Percentiles rank a stretch among this genome's conserved stretches.
Conservation (phyloP, 768 basidiomycete species). For the Mycena capillaripes region DNA sequence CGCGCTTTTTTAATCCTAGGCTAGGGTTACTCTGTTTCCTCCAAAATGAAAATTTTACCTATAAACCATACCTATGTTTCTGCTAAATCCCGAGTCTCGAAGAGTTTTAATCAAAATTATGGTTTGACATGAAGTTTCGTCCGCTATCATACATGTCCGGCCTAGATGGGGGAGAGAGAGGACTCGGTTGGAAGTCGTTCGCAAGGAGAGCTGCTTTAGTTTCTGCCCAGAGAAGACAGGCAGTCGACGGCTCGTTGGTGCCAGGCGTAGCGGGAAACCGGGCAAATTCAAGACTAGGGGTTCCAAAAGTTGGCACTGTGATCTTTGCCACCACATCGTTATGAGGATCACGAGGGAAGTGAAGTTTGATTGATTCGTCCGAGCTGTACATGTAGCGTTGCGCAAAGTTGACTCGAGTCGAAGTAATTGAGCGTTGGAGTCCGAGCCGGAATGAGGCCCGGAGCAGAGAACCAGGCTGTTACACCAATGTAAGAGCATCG, state of each 20-base stretch:
- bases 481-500: no score
- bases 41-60: conserved; percentile 5
- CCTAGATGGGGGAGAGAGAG: not conserved
- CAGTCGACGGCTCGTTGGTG: not conserved
- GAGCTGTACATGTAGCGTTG: not conserved
- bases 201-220: conserved; percentile 1
- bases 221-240: conserved; percentile 17
- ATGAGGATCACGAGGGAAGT: not conserved
- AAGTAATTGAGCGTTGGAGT: no score
- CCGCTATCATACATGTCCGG: conserved; percentile 5
- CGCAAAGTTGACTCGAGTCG: not conserved
- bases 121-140: no score
- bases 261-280: conserved; percentile 2
- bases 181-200: not conserved
- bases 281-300: not conserved
- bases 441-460: no score
- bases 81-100: not conserved
- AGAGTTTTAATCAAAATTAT: not conserved
- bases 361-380: not conserved
- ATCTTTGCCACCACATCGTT: conserved; percentile 2
- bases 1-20: not conserved
- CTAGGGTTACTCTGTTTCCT: not conserved
- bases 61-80: not conserved
- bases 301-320: not conserved
- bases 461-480: no score